A percentile compares a stretch with the other conserved stretches of the same genome.
Conservation (phyloP, 306 rosid genomes). For the Macrotyloma uniflorum region DNA sequence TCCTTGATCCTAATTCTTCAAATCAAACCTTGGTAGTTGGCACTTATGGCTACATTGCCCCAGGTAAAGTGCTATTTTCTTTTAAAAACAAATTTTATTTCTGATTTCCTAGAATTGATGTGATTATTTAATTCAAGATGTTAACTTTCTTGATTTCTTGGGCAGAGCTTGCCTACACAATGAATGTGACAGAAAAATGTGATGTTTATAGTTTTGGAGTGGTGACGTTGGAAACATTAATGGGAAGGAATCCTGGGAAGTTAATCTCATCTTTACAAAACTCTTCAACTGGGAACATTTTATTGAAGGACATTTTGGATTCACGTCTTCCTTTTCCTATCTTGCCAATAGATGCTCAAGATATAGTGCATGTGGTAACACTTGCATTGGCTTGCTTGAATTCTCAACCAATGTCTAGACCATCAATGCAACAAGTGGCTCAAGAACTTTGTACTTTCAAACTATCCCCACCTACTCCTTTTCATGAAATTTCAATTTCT, state of each 20-base stretch:
- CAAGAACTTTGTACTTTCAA: neutral
- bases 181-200: slow-evolving; percentile 10
- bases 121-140: neutral
- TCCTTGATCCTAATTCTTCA: neutral
- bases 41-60: neutral
- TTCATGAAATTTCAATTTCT: neutral
- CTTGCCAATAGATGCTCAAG: neutral
- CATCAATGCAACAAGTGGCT: slow-evolving; percentile 27
- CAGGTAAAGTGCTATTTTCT: neutral
- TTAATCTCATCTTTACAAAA: neutral
- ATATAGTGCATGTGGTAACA: neutral
- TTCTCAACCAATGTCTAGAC: neutral
- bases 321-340: neutral
- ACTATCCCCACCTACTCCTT: neutral
- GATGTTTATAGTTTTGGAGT: slow-evolving; percentile 33
- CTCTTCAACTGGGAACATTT: neutral
- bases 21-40: neutral
- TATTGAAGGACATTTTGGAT: slow-evolving; percentile 12
- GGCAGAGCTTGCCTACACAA: neutral
- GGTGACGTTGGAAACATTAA: slow-evolving; percentile 10
- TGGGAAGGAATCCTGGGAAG: neutral
- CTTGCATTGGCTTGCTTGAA: neutral
- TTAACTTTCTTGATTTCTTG: too few species aligned
- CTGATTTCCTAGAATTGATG: too few species aligned
- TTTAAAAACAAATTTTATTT: too few species aligned